Base-by-base conservation (phyloP, 768 basidiomycete genomes). In the Dacryopinax primogenitus region DNA sequence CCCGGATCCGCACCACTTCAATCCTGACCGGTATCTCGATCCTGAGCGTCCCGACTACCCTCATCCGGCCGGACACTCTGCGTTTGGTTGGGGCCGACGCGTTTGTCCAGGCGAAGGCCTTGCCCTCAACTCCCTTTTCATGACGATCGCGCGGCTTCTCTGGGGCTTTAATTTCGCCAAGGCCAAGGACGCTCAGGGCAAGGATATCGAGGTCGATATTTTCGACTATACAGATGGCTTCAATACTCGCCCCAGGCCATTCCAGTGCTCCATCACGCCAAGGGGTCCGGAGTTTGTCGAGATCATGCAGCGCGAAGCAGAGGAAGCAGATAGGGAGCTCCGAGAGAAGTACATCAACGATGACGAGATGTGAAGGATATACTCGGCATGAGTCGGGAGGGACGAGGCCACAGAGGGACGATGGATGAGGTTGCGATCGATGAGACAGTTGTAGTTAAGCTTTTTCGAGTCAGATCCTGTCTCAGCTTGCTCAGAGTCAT, bases 151-250 rank as follows among this genome's bases (percentile, higher is more conserved):
- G n/a, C 68, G 68, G 13, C 64, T 69, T 34, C 26, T 67, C 12
- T 69, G 68, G 68, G 68, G 64, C 1, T 69, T 69, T 62, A 63
- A 35, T 12, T 65, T 69, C 36, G 15, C 26, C 62, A 66, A 41
- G 18, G 51, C 64, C 18, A 69, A 33, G 16, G 62, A 65, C 23
- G 26, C 66, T 16, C 30, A 58, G 15, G 51, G 51, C 9, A 58
- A 58, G 51, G 51, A 58, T 15, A 58, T 58, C 51, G 51, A 58
- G 15, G 51, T 58, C 4, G 51, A 58, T 30, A 58, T 58, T 30
- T 47, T 47, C 45, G 45, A 47, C 23, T 58, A 58, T 18, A 58
- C 51, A 11, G 51, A 58, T 18, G 51, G 51, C 9, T 58, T 58
- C 30, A 58, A 58, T 18, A 58, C 51, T 11, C 51, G 51, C 51